Evolutionary conservation across 768 basidiomycete genomes (phyloP), one percentile per base, ranked within the genome.

Genomic region (Leccinum fibrillosum): DNA sequence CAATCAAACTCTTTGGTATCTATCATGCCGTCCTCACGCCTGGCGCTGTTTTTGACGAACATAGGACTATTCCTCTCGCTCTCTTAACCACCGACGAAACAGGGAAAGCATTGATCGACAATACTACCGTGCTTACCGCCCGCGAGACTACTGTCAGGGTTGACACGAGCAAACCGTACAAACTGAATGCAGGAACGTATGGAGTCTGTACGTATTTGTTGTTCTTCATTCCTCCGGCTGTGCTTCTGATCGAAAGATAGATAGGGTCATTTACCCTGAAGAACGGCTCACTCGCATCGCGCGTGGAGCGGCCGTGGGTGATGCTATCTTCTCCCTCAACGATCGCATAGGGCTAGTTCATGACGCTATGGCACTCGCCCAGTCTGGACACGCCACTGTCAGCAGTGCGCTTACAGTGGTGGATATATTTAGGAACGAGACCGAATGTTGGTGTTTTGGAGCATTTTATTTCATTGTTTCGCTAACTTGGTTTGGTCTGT

Each of bases 291-390:
- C 78, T 25, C 85, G 84, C 67, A 90, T 98, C 59, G 94, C 90
- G 5, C 73, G 77, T 19, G 91, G 94, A 67, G 93, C 92, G 1
- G 82, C 86, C n/a, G 85, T 83, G 66, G 66, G 75, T 12, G 74
- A 83, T 56, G 82, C 83, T 4, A 72, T 81, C 8, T 93, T 96
- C 76, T 80, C 87, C 1, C 75, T 93, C 59, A 86, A 91, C 56
- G 96, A 99, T 69, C 84, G 92, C 23, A 87, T 98, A 64, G 95
- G 95, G 17, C 78, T 99, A 26, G 84, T 96, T 21, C 82, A 88
- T 51, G 97, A 98, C 66, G 80, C 88, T 1, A 79, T 89, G 66
- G 88, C 88, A 1, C 81, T 98, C 30, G 83, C 92, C 51, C 85
- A 86, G 67, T 89, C 93, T 19, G 94, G 94, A 3, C 82, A 90